Conservation (phyloP, 2,329 filamentous ascomycete genomes). For the Neonectria neomacrospora region DNA sequence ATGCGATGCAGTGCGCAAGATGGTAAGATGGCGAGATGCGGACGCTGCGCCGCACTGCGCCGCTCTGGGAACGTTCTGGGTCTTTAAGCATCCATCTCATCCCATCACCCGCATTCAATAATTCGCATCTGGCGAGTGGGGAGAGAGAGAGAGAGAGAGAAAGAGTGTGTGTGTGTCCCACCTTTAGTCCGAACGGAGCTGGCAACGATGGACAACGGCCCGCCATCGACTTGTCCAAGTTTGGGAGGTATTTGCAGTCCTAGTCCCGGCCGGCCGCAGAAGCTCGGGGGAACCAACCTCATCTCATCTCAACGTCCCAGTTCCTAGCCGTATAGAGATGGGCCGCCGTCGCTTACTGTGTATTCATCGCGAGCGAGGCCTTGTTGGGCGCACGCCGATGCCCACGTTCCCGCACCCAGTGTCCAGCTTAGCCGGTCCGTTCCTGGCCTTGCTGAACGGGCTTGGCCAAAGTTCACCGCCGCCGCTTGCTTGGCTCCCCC, state of each 20-base stretch:
- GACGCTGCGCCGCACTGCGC: not conserved
- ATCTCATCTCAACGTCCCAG: constrained; percentile 4
- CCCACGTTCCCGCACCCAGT: constrained; percentile 4
- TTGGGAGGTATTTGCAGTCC: not conserved
- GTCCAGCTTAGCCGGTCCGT: not conserved
- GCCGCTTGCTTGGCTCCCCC: not conserved
- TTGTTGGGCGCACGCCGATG: not conserved
- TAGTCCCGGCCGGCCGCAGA: not conserved
- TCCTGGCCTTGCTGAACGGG: not conserved
- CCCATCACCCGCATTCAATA: not conserved
- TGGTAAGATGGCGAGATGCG: constrained; percentile 17
- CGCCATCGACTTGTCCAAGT: not conserved
- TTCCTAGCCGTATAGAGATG: constrained; percentile 7
- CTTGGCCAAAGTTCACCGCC: no score
- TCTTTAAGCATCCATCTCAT: not conserved
- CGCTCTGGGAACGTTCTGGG: constrained; percentile 8
- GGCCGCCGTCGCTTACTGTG: constrained; percentile 9
- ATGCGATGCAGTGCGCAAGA: constrained; percentile 13
- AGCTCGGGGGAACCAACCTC: constrained; percentile 10
- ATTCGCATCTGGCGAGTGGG: constrained; percentile 14
- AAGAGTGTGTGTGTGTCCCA: no score
- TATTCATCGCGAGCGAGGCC: constrained; percentile 4
- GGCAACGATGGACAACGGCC: not conserved
- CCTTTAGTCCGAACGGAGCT: constrained; percentile 15
- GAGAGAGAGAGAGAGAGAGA: not conserved